phyloP scores from a whole-genome alignment of 108 stramenopile species.

The Nitzschia sp. region DNA sequence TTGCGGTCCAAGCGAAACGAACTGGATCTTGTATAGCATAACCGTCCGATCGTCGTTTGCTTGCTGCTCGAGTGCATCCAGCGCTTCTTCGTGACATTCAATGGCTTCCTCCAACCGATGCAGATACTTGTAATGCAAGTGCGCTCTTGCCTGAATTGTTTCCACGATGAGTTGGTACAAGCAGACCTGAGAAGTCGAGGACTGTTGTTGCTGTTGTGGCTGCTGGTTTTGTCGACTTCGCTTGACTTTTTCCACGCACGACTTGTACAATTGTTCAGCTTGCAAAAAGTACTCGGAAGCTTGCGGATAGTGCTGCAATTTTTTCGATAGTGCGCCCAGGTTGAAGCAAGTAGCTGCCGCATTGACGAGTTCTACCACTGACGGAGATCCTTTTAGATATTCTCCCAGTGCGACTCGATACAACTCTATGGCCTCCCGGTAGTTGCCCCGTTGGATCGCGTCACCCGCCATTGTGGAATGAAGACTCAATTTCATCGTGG shows the following conservation, averaged over 20 bases:
- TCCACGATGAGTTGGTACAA: slow-evolving; percentile 38
- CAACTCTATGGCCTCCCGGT: slow-evolving; percentile 23
- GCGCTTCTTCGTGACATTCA: slow-evolving; percentile 41
- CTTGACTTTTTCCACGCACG: slow-evolving; percentile 7
- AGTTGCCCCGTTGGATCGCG: slow-evolving; percentile 31
- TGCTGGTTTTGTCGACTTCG: not conserved
- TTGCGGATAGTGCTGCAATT: slow-evolving; percentile 22
- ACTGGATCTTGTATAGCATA: slow-evolving; percentile 25
- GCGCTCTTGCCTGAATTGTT: slow-evolving; percentile 45
- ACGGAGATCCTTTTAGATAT: slow-evolving; percentile 23
- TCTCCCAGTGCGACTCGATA: slow-evolving; percentile 34
- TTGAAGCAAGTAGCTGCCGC: slow-evolving; percentile 46
- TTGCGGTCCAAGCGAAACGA: slow-evolving; percentile 13
- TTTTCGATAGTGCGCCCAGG: slow-evolving; percentile 41
- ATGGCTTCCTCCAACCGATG: slow-evolving; percentile 30
- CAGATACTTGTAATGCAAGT: slow-evolving; percentile 41
- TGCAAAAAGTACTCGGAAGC: slow-evolving; percentile 36
- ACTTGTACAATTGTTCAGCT: slow-evolving; percentile 30
- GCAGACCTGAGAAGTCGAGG: slow-evolving; percentile 25
- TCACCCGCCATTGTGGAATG: slow-evolving; percentile 33
- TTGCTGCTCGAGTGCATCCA: slow-evolving; percentile 31
- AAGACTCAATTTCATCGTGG: no score
- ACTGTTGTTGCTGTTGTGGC: not conserved
- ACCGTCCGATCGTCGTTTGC: slow-evolving; percentile 8
- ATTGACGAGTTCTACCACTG: slow-evolving; percentile 39